These are phyloP conservation scores for Cucurbita maxima DNA, from an alignment of 306 rosid species.

Conservation along the genomic window DNA sequence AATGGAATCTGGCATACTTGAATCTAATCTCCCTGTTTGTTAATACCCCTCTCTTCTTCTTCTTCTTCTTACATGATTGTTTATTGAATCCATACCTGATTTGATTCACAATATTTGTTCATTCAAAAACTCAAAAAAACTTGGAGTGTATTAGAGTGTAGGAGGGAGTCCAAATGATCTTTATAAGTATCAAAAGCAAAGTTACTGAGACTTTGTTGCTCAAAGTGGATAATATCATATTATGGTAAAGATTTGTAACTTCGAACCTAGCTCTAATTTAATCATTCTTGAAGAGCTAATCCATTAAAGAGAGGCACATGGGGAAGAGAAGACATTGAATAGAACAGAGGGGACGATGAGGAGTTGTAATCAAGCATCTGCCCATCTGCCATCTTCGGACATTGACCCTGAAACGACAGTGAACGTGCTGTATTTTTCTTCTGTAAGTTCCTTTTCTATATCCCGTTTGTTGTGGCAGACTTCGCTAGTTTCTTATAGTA, in stretches of 20 bases:
- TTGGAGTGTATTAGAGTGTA: background rate
- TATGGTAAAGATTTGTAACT: no score
- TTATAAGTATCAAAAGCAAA: no score
- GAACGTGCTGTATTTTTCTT: conserved; percentile 19
- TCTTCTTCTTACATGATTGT: conserved; percentile 4
- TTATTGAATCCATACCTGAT: conserved; percentile 33
- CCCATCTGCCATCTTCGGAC: conserved; percentile 28
- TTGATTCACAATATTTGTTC: background rate
- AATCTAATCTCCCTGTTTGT: conserved; percentile 20
- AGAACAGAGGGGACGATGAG: conserved; percentile 4
- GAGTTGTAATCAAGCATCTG: conserved; percentile 16
- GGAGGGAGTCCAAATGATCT: no score
- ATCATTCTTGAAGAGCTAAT: background rate
- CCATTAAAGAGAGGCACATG: conserved; percentile 25
- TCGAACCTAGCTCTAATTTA: background rate
- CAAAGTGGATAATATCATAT: no score
- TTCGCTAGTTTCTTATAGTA: background rate
- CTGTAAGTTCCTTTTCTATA: conserved; percentile 19
- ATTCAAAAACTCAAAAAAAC: background rate
- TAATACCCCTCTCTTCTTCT: background rate
- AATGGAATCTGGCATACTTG: conserved; percentile 74
- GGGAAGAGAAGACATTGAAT: conserved; percentile 13
- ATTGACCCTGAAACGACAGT: conserved; percentile 11
- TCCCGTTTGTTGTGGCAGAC: conserved; percentile 4
- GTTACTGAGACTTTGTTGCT: no score